Evolutionary conservation across 2,329 filamentous ascomycete species (phyloP).

Genomic region (Blastomyces parvus): DNA sequence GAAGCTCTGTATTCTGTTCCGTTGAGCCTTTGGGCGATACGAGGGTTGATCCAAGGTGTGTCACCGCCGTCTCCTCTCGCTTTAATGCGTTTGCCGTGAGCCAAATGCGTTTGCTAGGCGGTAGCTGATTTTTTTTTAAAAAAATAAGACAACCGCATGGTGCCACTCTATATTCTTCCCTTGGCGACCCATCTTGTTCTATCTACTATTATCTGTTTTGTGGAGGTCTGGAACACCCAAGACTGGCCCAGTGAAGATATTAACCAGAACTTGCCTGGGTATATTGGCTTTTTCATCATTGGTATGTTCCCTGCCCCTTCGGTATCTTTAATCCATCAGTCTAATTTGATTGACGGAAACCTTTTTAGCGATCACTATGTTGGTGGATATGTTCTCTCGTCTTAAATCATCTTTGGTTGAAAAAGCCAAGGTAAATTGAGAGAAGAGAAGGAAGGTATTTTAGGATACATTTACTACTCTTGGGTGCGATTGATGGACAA

Average conservation of each 20-base stretch:
- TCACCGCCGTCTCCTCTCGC: background rate
- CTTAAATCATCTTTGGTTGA: background rate
- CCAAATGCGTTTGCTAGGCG: background rate
- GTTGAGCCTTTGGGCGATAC: background rate
- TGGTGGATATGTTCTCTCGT: background rate
- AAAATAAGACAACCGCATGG: background rate
- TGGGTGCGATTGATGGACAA: background rate
- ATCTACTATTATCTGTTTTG: background rate
- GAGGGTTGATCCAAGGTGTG: background rate
- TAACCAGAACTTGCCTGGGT: background rate
- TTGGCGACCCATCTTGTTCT: background rate
- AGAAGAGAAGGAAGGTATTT: background rate
- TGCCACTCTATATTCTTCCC: background rate
- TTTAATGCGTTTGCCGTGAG: background rate
- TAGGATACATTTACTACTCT: background rate
- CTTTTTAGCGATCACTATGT: background rate
- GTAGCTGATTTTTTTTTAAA: background rate
- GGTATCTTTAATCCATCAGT: background rate
- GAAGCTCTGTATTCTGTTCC: constrained; percentile 1
- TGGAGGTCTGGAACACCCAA: background rate
- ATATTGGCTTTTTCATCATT: background rate
- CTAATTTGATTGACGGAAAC: background rate
- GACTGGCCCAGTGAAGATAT: background rate
- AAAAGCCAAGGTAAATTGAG: background rate
- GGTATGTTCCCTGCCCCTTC: background rate